Base-by-base conservation (phyloP, 2,329 filamentous ascomycete species). In the Microdochium trichocladiopsis region DNA sequence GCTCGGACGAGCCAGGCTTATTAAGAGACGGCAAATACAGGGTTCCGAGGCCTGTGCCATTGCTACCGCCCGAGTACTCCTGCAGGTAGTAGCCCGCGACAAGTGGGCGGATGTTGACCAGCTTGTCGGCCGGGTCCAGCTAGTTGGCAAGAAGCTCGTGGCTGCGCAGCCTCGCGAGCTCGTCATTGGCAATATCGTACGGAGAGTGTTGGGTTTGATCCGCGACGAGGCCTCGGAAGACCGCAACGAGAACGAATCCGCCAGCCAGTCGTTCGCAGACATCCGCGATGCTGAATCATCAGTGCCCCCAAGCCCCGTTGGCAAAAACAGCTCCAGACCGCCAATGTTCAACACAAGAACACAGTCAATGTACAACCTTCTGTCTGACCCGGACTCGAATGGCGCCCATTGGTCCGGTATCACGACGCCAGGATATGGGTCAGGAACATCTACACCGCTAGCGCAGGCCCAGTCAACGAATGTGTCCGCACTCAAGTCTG, bases 111-210 rank as follows among this genome's bases (percentile, higher is more conserved):
- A 93, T 67, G 86, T 91, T 48, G 81, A 84, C 49, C 84, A 86
- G 62, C 83, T 99, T 50, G 83, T 97, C 54, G 82, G 86, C 60
- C 85, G 89, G 58, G 85, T 99, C 56, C 85, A 88, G 58, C 80
- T 84, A 54, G 84, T 93, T 23, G 94, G 94, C 52, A 80, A 84
- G 60, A 82, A 84, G 52, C 77, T 99, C 45, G 85, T 88, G 33
- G 82, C 87, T 52, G 92, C 94, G 8, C 90, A 95, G 62, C 93
- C 93, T 16, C 83, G 87, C 55, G 94, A 97, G 72, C 86, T 96
- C 60, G 90, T 91, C 4, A 90, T 96, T 47, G 93, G 91, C 50
- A 99, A 99, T 64, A 92, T 99, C 60, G 90, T 96, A 48, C 84
- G 92, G 55, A 85, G 94, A 56, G 88, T 97, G 2, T 75, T 99